These are phyloP conservation scores for Trichoderma asperellum DNA, from an alignment of 2,329 filamentous ascomycete genomes.

Conservation along the genomic window DNA sequence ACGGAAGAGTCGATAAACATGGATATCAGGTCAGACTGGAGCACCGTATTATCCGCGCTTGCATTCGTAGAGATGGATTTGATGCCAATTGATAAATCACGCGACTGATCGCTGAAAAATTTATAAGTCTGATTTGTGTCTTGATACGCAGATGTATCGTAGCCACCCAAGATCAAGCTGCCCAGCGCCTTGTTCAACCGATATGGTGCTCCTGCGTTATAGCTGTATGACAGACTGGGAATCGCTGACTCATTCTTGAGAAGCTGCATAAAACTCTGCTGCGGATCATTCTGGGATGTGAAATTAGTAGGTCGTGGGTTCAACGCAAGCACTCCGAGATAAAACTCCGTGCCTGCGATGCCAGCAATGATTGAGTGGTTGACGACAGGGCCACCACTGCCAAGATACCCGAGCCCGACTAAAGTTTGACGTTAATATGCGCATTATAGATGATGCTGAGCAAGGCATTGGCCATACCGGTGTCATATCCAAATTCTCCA, in stretches of 20 bases:
- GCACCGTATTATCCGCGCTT: constrained; percentile 9
- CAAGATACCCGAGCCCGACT: constrained; percentile 29
- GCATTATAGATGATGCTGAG: not conserved
- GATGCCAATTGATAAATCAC: constrained; percentile 27
- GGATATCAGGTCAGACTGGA: constrained; percentile 19
- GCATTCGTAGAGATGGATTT: constrained; percentile 28
- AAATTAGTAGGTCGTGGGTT: constrained; percentile 29
- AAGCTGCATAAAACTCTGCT: constrained; percentile 28
- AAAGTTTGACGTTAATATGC: not conserved
- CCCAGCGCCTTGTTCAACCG: constrained; percentile 28
- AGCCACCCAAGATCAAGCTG: constrained; percentile 27
- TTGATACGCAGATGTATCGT: constrained; percentile 26
- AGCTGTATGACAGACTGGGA: constrained; percentile 29
- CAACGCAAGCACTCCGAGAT: constrained; percentile 27
- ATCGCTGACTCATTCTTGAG: constrained; percentile 28
- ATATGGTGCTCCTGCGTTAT: constrained; percentile 28
- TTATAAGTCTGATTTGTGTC: constrained; percentile 11
- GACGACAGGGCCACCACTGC: constrained; percentile 29
- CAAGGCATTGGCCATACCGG: constrained; percentile 13
- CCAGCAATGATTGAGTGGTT: constrained; percentile 28
- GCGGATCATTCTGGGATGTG: constrained; percentile 28
- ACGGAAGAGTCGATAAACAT: constrained; percentile 30
- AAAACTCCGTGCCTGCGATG: constrained; percentile 27
- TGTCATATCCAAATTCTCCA: constrained; percentile 28
- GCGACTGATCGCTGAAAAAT: constrained; percentile 29